These are phyloP conservation scores for Malus sylvestris DNA, from an alignment of 306 rosid species.

Conservation along the genomic window DNA sequence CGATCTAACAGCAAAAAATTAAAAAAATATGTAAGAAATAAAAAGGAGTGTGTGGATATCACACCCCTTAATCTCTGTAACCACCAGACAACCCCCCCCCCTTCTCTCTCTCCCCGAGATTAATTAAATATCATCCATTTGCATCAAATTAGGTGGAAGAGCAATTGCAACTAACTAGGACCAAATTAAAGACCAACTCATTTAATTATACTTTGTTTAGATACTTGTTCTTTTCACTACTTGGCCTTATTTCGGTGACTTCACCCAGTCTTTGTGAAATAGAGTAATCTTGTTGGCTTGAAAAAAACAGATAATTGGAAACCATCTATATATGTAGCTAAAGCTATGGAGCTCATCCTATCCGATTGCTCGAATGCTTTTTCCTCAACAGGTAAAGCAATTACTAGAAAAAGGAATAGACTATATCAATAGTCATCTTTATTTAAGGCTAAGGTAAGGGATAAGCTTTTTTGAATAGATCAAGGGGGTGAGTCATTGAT, in stretches of 20 bases:
- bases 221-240: neutral
- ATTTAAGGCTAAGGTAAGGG: neutral
- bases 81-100: no score
- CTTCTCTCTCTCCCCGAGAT: no score
- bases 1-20: accelerated
- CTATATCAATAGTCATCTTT: neutral
- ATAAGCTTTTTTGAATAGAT: neutral
- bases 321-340: neutral
- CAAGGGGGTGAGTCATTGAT: neutral
- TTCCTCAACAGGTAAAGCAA: neutral
- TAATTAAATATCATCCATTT: neutral
- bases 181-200: neutral
- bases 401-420: neutral
- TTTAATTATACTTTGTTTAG: neutral
- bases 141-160: neutral
- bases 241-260: neutral
- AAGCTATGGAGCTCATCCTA: neutral
- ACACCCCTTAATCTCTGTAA: no score
- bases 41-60: no score
- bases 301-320: neutral
- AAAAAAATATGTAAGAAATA: accelerated
- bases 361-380: neutral
- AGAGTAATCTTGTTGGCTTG: neutral
- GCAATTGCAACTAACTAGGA: neutral
- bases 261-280: neutral